Conservation (phyloP, 2,329 filamentous ascomycete genomes). For the Exophiala aquamarina region DNA sequence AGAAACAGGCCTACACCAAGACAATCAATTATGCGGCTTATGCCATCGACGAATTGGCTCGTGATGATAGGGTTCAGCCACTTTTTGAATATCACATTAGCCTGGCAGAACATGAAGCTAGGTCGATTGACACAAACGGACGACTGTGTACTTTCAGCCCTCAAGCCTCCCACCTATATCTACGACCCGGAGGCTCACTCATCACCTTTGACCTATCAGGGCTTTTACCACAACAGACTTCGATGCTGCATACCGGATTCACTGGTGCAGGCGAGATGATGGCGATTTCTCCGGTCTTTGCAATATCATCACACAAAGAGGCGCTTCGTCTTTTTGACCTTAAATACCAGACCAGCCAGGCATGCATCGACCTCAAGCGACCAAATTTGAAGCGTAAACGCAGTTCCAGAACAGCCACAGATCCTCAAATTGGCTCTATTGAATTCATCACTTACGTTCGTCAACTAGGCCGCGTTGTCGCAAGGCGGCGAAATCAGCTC, state of each 20-base stretch:
- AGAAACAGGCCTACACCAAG: conserved; percentile 13
- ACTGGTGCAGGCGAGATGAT: conserved; percentile 14
- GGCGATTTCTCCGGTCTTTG: conserved; percentile 21
- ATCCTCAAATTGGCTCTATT: conserved; percentile 29
- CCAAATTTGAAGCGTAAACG: conserved; percentile 25
- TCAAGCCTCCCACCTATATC: conserved; percentile 14
- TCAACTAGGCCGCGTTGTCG: conserved; percentile 44
- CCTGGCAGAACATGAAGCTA: conserved; percentile 10
- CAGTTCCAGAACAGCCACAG: conserved; percentile 11
- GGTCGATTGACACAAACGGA: conserved; percentile 24
- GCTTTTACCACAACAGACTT: conserved; percentile 12
- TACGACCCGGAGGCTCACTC: conserved; percentile 22
- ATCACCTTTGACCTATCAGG: conserved; percentile 43
- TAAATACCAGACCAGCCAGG: conserved; percentile 47
- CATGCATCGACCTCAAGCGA: conserved; percentile 38
- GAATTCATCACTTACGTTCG: conserved; percentile 45
- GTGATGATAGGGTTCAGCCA: conserved; percentile 38
- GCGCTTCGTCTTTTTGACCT: conserved; percentile 47
- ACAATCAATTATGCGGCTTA: conserved; percentile 38
- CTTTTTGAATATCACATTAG: conserved; percentile 38
- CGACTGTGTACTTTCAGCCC: conserved; percentile 10
- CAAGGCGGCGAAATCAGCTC: conserved; percentile 41
- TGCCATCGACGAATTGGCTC: conserved; percentile 31
- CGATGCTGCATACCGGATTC: conserved; percentile 9
- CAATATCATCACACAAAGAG: conserved; percentile 42